Conservation (phyloP, 164 flowering plant species). For the Sextonia rubra region DNA sequence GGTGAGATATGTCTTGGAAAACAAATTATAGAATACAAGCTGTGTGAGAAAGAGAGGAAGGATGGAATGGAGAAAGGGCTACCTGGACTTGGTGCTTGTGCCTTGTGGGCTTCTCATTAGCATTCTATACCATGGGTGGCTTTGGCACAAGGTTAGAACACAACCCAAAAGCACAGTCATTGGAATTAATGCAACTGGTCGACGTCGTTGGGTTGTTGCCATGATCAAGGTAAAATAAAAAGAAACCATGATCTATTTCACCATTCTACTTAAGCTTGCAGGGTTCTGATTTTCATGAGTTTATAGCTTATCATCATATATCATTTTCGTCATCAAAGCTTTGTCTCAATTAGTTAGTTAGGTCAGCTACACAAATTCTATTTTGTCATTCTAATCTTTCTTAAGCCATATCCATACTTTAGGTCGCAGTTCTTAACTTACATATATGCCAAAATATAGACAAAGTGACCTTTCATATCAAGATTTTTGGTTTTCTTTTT, state of each 20-base stretch:
- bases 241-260: neutral
- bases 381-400: no score
- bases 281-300: no score
- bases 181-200: constrained; percentile 14
- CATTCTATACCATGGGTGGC: constrained; percentile 14
- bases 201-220: constrained; percentile 15
- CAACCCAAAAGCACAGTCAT: constrained; percentile 15
- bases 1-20: neutral
- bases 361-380: no score
- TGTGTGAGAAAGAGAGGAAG: neutral
- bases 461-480: no score
- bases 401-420: no score
- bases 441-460: no score
- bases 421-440: no score
- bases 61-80: constrained; percentile 17
- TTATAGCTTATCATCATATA: no score
- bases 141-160: constrained; percentile 16
- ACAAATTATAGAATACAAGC: neutral
- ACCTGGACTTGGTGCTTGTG: constrained; percentile 14
- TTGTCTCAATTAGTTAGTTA: no score
- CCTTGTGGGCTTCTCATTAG: constrained; percentile 10
- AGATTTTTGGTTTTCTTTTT: no score
- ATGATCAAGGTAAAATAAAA: constrained; percentile 12
- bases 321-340: no score
- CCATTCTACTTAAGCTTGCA: no score